Evolutionary conservation across 2,329 filamentous ascomycete genomes (phyloP).

Genomic region (Fusarium luffae): DNA sequence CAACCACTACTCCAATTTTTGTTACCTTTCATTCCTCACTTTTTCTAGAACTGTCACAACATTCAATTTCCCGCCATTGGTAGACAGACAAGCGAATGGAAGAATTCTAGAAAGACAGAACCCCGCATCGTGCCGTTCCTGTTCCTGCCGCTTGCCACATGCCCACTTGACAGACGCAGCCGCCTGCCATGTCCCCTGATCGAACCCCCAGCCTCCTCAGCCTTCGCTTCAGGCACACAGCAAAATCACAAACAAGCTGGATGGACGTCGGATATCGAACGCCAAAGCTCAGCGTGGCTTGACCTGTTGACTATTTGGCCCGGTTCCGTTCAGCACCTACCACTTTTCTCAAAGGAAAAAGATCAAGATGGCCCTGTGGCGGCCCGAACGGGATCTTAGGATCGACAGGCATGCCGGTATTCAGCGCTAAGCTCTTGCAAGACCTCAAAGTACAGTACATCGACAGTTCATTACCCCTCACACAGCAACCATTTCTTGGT

Average conservation of each 20-base stretch:
- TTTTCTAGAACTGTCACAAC: not conserved
- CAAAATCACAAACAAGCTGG: not conserved
- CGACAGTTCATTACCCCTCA: not conserved
- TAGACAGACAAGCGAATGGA: constrained; percentile 33
- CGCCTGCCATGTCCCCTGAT: constrained; percentile 19
- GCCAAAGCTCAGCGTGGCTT: not conserved
- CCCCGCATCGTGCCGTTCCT: constrained; percentile 40
- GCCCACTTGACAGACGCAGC: constrained; percentile 22
- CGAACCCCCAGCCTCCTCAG: not conserved
- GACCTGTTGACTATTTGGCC: not conserved
- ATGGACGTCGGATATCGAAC: not conserved
- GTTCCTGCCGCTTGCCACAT: constrained; percentile 36
- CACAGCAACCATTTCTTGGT: not conserved
- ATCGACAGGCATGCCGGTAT: constrained; percentile 39
- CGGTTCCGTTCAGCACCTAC: not conserved
- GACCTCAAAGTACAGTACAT: constrained; percentile 5
- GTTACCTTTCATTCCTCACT: not conserved
- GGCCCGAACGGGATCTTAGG: constrained; percentile 45
- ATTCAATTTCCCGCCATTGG: constrained; percentile 23
- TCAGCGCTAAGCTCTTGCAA: constrained; percentile 35
- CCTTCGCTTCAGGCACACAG: constrained; percentile 1
- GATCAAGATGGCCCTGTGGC: constrained; percentile 30
- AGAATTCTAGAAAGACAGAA: constrained; percentile 44
- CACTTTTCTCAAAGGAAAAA: constrained; percentile 2
- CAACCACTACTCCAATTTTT: not conserved